phyloP scores from a whole-genome alignment of 148 eudicot species.

The Vaccinium myrtillus region DNA sequence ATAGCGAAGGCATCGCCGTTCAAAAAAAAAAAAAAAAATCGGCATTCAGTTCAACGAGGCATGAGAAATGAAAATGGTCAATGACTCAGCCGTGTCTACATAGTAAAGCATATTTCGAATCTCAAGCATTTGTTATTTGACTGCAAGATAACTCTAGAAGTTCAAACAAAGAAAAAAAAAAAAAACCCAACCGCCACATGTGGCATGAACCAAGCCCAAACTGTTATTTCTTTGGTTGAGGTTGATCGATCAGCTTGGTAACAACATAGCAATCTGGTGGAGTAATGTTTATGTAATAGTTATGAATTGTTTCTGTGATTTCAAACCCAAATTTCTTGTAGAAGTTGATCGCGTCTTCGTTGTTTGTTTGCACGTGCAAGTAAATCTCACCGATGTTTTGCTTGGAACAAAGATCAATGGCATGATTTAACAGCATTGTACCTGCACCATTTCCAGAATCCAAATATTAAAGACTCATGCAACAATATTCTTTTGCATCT shows the following conservation, averaged over 20 bases:
- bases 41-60: constrained; percentile 7
- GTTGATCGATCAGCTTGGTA: constrained; percentile 51
- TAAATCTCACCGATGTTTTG: constrained; percentile 75
- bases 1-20: background rate
- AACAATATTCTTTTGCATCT: background rate
- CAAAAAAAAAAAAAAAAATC: background rate
- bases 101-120: background rate
- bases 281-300: constrained; percentile 77
- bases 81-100: background rate
- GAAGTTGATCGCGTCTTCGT: constrained; percentile 85
- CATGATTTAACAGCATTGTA: constrained; percentile 72
- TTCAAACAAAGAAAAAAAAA: background rate
- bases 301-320: constrained; percentile 79
- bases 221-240: constrained; percentile 43
- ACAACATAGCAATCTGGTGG: constrained; percentile 90
- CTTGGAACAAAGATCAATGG: constrained; percentile 67
- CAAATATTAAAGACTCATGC: background rate
- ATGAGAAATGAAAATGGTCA: constrained; percentile 10
- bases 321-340: constrained; percentile 93
- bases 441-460: constrained; percentile 41
- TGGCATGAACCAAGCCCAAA: background rate
- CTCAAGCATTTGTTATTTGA: background rate
- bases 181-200: background rate
- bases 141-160: background rate
- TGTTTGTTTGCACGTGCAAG: constrained; percentile 96